Percentiles rank a stretch among this genome's conserved stretches.
phyloP scores from a whole-genome alignment of 2,329 filamentous ascomycete genomes.

The Sarocladium kiliense region DNA sequence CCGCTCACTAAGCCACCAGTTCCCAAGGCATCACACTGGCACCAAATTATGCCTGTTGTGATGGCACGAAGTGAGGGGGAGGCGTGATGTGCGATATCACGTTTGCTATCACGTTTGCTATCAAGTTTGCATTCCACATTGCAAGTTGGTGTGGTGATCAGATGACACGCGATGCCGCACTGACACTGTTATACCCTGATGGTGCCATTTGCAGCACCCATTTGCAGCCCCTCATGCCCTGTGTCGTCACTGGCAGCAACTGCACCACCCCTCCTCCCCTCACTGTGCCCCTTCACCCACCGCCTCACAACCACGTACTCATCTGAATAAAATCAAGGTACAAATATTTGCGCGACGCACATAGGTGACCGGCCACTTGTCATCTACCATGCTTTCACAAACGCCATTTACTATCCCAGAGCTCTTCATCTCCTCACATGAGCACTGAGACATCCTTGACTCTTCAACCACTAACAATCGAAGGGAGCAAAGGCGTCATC shows the following conservation, averaged over 20 bases:
- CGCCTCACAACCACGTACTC: no score
- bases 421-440: background rate
- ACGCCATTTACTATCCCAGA: background rate
- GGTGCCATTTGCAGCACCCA: background rate
- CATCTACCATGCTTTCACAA: background rate
- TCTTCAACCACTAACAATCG: background rate
- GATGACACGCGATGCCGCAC: background rate
- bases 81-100: background rate
- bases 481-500: background rate
- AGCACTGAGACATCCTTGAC: background rate
- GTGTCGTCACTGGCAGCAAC: conserved; percentile 5
- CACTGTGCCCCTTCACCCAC: background rate
- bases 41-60: background rate
- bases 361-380: background rate
- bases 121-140: background rate
- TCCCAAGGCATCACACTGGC: background rate
- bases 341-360: background rate
- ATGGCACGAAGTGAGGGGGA: background rate
- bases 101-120: background rate
- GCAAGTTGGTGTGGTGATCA: background rate
- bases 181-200: background rate
- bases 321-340: background rate
- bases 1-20: background rate
- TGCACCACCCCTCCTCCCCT: background rate
- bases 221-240: conserved; percentile 1